These are phyloP conservation scores for Nitzschia sp. DNA, from an alignment of 108 stramenopile species.

Conservation along the genomic window DNA sequence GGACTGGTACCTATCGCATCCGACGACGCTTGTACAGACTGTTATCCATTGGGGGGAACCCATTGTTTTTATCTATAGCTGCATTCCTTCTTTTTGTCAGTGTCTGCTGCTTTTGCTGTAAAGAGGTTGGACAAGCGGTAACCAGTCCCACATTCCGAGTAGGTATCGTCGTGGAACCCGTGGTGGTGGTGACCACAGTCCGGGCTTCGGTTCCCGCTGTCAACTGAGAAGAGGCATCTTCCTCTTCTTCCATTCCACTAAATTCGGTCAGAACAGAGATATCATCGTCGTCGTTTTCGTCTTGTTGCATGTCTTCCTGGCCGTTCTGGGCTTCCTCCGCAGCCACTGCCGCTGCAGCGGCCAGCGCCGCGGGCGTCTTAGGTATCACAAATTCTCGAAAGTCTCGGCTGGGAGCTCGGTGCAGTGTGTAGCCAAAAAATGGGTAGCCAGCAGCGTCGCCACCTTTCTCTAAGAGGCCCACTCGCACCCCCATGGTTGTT, in stretches of 20 bases:
- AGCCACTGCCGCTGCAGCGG: background rate
- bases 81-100: background rate
- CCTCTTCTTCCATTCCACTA: constrained; percentile 14
- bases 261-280: constrained; percentile 14
- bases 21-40: constrained; percentile 3
- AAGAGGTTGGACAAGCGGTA: background rate
- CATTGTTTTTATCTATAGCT: constrained; percentile 2
- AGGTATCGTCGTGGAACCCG: constrained; percentile 13
- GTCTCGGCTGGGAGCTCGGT: background rate
- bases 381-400: background rate
- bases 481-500: constrained; percentile 21
- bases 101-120: background rate
- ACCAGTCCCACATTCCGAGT: background rate
- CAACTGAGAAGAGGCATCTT: constrained; percentile 11
- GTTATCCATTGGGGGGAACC: constrained; percentile 1
- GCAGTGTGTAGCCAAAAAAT: background rate
- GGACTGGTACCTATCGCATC: background rate
- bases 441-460: background rate
- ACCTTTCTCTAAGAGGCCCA: background rate
- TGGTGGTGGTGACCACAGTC: constrained; percentile 11
- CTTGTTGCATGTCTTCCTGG: background rate
- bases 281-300: background rate
- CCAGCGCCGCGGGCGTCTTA: background rate
- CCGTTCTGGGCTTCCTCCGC: background rate
- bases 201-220: constrained; percentile 4